Percentiles rank a stretch among this genome's conserved stretches.
These are phyloP conservation scores for Nakaseomyces glabratus DNA, from an alignment of 1,139 yeast species.

Conservation along the genomic window DNA sequence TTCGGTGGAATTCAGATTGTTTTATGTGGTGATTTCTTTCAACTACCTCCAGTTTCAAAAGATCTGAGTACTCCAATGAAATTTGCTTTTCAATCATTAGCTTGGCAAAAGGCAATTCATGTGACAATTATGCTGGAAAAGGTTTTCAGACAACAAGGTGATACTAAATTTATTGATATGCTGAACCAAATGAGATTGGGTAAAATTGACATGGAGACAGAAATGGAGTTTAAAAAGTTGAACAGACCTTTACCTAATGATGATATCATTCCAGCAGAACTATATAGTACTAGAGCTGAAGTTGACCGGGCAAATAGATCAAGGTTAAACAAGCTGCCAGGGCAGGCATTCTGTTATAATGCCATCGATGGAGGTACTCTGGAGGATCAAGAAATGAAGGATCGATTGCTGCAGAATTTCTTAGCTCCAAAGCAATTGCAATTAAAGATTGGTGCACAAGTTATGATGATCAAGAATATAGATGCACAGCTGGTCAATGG, in stretches of 20 bases:
- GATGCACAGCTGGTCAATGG: constrained; percentile 90
- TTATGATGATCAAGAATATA: constrained; percentile 88
- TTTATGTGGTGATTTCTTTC: constrained; percentile 85
- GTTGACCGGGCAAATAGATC: constrained; percentile 69
- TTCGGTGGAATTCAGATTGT: constrained; percentile 88
- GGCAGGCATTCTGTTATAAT: constrained; percentile 39
- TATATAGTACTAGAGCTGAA: constrained; percentile 74
- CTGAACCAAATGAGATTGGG: constrained; percentile 83
- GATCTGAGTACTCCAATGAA: constrained; percentile 26
- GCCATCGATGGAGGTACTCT: constrained; percentile 60
- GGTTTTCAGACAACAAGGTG: constrained; percentile 90
- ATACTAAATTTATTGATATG: constrained; percentile 68
- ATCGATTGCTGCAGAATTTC: constrained; percentile 47
- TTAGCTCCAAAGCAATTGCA: constrained; percentile 58
- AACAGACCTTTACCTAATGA: constrained; percentile 47
- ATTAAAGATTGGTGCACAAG: constrained; percentile 81
- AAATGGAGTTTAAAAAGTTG: constrained; percentile 45
- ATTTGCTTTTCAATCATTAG: constrained; percentile 70
- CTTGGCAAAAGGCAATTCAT: constrained; percentile 63
- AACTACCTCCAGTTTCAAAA: constrained; percentile 71
- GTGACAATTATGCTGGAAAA: constrained; percentile 62
- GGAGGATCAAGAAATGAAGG: constrained; percentile 38
- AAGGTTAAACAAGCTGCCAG: constrained; percentile 45
- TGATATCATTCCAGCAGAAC: constrained; percentile 74
- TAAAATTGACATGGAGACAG: constrained; percentile 45